These are phyloP conservation scores for Westerdykella sp. DNA, from an alignment of 2,329 filamentous ascomycete species.

Conservation along the genomic window DNA sequence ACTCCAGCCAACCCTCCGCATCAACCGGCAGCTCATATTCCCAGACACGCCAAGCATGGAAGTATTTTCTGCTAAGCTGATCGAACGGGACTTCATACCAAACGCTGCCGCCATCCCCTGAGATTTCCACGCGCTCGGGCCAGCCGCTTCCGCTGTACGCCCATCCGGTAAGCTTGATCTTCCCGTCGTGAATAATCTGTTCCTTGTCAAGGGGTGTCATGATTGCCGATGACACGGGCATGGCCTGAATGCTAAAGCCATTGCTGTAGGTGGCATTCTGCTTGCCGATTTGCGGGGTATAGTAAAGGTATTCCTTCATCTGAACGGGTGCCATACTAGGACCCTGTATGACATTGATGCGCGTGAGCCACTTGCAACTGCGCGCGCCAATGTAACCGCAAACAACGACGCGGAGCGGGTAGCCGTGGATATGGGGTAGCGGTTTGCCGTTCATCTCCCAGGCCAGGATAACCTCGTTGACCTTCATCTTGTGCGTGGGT, in stretches of 20 bases:
- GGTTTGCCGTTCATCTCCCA: constrained; percentile 67
- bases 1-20: constrained; percentile 44
- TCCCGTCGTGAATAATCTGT: constrained; percentile 55
- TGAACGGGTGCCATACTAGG: constrained; percentile 57
- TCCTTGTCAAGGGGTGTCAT: constrained; percentile 58
- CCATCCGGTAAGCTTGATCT: constrained; percentile 49
- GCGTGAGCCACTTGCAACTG: constrained; percentile 58
- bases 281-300: constrained; percentile 61
- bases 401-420: constrained; percentile 56
- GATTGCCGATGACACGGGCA: constrained; percentile 63
- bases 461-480: constrained; percentile 59
- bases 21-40: constrained; percentile 55
- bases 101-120: constrained; percentile 55
- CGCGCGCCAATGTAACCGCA: constrained; percentile 62
- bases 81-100: constrained; percentile 60
- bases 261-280: constrained; percentile 56
- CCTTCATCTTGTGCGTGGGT: constrained; percentile 61
- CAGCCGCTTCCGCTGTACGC: constrained; percentile 42
- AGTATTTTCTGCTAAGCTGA: constrained; percentile 57
- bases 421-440: constrained; percentile 60
- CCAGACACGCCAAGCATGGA: constrained; percentile 61
- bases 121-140: constrained; percentile 58
- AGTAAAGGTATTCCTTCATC: constrained; percentile 57
- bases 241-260: constrained; percentile 64
- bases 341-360: constrained; percentile 54